A percentile compares a stretch with the other conserved stretches of the same genome.
Evolutionary conservation across 2,329 filamentous ascomycete genomes (phyloP).

Genomic region (Exophiala bonariae): DNA sequence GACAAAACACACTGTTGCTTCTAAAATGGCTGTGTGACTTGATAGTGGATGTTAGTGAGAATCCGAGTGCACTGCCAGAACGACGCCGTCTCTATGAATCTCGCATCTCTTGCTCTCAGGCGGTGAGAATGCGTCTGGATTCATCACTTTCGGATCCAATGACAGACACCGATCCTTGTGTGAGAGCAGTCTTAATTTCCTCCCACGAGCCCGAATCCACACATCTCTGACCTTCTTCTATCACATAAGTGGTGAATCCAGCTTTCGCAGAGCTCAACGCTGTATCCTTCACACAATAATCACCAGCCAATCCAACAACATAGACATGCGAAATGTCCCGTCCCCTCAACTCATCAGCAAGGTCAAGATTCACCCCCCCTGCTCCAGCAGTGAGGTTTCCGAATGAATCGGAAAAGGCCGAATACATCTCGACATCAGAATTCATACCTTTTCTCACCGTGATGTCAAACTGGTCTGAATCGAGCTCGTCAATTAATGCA

Average conservation of each 20-base stretch:
- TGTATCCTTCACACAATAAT: constrained; percentile 84
- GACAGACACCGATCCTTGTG: constrained; percentile 19
- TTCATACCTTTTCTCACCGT: constrained; percentile 78
- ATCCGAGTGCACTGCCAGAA: too few relatives aligned
- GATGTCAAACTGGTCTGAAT: constrained; percentile 58
- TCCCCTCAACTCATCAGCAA: constrained; percentile 59
- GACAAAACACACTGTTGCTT: too few relatives aligned
- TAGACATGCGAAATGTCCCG: constrained; percentile 73
- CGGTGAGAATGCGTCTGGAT: constrained; percentile 15
- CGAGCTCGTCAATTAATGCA: constrained; percentile 70
- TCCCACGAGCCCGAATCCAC: constrained; percentile 67
- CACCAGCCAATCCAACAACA: constrained; percentile 80
- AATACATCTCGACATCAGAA: constrained; percentile 84
- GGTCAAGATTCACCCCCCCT: constrained; percentile 52
- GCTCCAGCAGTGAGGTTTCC: constrained; percentile 41
- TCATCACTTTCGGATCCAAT: constrained; percentile 18
- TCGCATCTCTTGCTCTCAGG: too few relatives aligned
- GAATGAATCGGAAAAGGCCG: constrained; percentile 83
- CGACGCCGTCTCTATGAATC: too few relatives aligned
- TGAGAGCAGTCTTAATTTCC: constrained; percentile 33
- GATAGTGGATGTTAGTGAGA: too few relatives aligned
- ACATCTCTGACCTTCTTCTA: constrained; percentile 75
- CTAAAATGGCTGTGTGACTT: too few relatives aligned
- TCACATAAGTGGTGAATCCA: constrained; percentile 74
- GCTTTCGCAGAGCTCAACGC: constrained; percentile 74